Base-by-base conservation (phyloP, 768 basidiomycete species). In the Phylloporus sp. region DNA sequence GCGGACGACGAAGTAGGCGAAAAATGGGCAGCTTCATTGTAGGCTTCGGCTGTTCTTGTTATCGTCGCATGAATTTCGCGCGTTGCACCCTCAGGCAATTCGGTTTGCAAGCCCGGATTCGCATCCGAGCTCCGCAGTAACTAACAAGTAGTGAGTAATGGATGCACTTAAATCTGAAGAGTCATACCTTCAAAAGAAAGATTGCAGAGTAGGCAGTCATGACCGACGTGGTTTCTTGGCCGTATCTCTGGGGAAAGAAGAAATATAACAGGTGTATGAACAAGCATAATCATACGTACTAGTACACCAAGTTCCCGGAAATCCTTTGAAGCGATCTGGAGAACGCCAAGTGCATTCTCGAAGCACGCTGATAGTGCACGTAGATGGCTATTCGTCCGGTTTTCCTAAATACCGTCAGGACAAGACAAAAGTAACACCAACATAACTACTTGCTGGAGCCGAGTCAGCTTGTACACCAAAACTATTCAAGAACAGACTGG, bases 181-280 rank as follows among this genome's bases (percentile, higher is more conserved):
- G 22, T 20, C 45, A 42, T 60, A 86, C 90, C 74, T 76, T 83
- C 54, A 91, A 70, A 52, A 92, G 68, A 60, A 89, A 84, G 29
- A 91, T 80, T 17, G 89, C 88, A 38, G 85, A 80, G 58, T 91
- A 91, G 21, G 87, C 90, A 17, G 85, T 86, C 89, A 91, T 91
- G 37, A 86, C 79, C 8, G 84, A 82, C 50, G 89, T 80, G 5
- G 86, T 84, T 61, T 91, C 89, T 69, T 91, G 90, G 8, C 84
- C 79, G 56, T 91, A 92, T 36, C 84, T 82, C 88, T 90, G 61
- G 42, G 38, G 33, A 28, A 35, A 24, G 38, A 37, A 31, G 39
- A 32, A n/a, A 40, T 44, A 38, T 43, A 34, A 31, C 9, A n/a
- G 14, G 18, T 22, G 32, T 20, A 45, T 33, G 15, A 21, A 14